Percentiles rank a stretch among this genome's conserved stretches.
phyloP scores from a whole-genome alignment of 495 filamentous ascomycete species.

The Penicillium antarcticum region DNA sequence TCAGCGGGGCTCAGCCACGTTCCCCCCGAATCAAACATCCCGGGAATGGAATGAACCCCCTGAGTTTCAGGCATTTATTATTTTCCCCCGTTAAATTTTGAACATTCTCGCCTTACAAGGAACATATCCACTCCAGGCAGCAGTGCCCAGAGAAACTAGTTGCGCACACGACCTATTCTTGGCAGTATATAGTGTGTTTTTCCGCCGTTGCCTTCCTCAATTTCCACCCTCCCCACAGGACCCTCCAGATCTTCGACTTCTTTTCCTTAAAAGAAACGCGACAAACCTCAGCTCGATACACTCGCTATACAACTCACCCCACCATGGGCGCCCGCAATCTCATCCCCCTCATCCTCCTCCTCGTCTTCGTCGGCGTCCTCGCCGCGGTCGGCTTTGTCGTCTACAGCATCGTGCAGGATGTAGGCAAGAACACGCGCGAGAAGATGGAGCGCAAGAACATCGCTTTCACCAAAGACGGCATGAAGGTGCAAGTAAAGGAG shows the following conservation, averaged over 20 bases:
- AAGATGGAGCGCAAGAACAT: constrained; percentile 84
- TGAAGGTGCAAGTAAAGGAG: constrained; percentile 78
- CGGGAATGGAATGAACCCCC: background rate
- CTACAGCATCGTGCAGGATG: constrained; percentile 66
- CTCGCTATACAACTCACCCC: background rate
- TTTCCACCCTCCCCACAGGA: background rate
- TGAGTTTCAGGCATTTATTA: background rate
- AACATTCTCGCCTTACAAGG: background rate
- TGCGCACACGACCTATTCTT: constrained; percentile 1
- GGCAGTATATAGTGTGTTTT: background rate
- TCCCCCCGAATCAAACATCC: constrained; percentile 5
- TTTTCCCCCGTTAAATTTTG: background rate
- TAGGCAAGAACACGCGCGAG: constrained; percentile 62
- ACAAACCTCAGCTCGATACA: background rate
- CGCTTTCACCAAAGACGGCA: constrained; percentile 75
- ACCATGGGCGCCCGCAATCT: constrained; percentile 43
- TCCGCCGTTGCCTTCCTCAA: background rate
- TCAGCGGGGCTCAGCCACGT: background rate
- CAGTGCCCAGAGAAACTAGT: constrained; percentile 1
- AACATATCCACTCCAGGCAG: constrained; percentile 4
- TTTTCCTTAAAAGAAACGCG: background rate
- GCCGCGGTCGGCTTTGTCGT: constrained; percentile 70
- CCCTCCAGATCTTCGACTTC: constrained; percentile 1
- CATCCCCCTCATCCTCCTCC: constrained; percentile 70
- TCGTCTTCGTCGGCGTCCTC: constrained; percentile 58